phyloP scores from a whole-genome alignment of 768 basidiomycete genomes.

The Pleurotus giganteus region DNA sequence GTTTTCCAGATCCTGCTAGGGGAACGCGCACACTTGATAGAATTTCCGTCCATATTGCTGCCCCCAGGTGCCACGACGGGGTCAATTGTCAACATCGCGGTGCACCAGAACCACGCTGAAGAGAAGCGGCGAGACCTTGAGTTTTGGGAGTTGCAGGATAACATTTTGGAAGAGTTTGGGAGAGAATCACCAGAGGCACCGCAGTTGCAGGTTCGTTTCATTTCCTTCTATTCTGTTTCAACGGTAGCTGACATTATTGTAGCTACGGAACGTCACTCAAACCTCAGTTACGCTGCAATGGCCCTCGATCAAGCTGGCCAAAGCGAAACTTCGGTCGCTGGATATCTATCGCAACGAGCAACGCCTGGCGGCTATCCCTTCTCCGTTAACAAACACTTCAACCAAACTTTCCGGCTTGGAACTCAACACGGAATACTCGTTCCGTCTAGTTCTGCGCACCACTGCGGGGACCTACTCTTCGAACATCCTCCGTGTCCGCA shows the following conservation, averaged over 20 bases:
- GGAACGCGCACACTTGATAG: constrained; percentile 92
- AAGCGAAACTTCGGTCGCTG: constrained; percentile 80
- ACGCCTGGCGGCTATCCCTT: constrained; percentile 83
- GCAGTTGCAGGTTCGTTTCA: constrained; percentile 58
- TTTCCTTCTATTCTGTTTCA: neutral
- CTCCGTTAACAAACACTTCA: constrained; percentile 79
- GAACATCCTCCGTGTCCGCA: constrained; percentile 77
- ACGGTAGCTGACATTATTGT: neutral
- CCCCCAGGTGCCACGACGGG: constrained; percentile 92
- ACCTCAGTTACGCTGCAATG: constrained; percentile 97
- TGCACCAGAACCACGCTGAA: constrained; percentile 81
- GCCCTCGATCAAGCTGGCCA: constrained; percentile 82
- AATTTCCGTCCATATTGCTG: constrained; percentile 93
- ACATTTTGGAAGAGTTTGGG: constrained; percentile 78
- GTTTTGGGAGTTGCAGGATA: constrained; percentile 82
- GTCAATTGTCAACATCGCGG: constrained; percentile 96
- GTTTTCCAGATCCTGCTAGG: constrained; percentile 78
- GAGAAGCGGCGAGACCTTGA: constrained; percentile 79
- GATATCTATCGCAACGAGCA: constrained; percentile 93
- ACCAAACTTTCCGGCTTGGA: constrained; percentile 85
- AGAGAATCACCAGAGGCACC: constrained; percentile 65
- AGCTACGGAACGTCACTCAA: constrained; percentile 94
- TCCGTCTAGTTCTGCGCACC: constrained; percentile 92
- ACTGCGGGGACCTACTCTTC: constrained; percentile 90
- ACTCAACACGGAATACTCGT: constrained; percentile 82